Conservation (phyloP, 164 flowering plant species). For the Liquidambar formosana region DNA sequence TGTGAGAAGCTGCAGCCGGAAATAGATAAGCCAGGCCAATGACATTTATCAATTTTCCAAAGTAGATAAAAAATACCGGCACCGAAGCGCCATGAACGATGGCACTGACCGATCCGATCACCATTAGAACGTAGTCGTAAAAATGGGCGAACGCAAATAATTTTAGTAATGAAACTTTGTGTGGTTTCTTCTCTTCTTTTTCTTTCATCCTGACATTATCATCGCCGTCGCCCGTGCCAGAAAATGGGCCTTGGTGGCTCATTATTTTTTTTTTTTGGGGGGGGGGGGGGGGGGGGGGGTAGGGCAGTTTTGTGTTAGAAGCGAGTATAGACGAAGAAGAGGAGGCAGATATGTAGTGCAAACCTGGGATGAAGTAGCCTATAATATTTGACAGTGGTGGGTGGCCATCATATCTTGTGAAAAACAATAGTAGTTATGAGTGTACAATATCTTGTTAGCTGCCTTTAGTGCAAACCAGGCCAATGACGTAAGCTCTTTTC, state of each 20-base stretch:
- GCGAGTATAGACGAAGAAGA: no score
- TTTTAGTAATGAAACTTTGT: slow-evolving; percentile 56
- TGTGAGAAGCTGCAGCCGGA: slow-evolving; percentile 70
- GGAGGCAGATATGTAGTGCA: no score
- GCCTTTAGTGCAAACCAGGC: no score
- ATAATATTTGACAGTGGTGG: no score
- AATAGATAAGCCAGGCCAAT: slow-evolving; percentile 82
- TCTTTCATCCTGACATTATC: slow-evolving; percentile 18
- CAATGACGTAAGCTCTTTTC: no score
- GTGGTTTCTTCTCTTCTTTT: slow-evolving; percentile 21
- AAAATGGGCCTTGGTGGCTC: slow-evolving; percentile 15
- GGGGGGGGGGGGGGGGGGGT: no score
- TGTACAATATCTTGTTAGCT: no score
- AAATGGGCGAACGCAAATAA: slow-evolving; percentile 81
- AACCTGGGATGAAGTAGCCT: no score
- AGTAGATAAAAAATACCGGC: slow-evolving; percentile 92
- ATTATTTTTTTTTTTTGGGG: slow-evolving; percentile 11
- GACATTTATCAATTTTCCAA: slow-evolving; percentile 80
- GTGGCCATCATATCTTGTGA: no score
- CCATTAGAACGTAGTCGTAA: slow-evolving; percentile 75
- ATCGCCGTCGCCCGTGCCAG: slow-evolving; percentile 12
- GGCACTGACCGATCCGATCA: slow-evolving; percentile 77
- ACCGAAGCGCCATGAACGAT: slow-evolving; percentile 89
- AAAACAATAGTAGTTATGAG: no score
- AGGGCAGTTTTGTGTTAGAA: no score